Percentiles rank a stretch among this genome's conserved stretches.
phyloP scores from a whole-genome alignment of 345 rosid species.

The Litchi chinensis region DNA sequence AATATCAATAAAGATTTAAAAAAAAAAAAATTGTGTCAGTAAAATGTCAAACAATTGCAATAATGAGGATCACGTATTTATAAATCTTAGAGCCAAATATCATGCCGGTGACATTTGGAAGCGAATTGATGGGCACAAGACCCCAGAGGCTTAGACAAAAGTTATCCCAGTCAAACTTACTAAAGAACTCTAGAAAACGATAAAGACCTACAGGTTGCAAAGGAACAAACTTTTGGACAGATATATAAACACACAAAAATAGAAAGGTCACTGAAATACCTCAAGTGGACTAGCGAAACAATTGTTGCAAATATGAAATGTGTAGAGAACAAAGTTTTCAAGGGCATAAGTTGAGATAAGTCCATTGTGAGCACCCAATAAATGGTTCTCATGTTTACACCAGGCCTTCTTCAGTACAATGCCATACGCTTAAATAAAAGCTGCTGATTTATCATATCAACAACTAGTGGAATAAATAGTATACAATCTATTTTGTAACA shows the following conservation, averaged over 20 bases:
- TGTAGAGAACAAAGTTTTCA: constrained; percentile 96
- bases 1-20: constrained; percentile 13
- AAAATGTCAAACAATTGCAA: constrained; percentile 12
- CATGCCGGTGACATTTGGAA: constrained; percentile 85
- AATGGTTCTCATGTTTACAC: constrained; percentile 99
- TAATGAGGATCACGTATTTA: constrained; percentile 9
- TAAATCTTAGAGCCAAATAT: constrained; percentile 19
- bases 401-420: constrained; percentile 93
- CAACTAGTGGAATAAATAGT: constrained; percentile 55
- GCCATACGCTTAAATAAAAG: constrained; percentile 94
- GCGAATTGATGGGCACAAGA: constrained; percentile 78
- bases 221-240: constrained; percentile 26
- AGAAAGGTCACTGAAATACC: constrained; percentile 47
- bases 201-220: constrained; percentile 71
- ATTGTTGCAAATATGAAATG: constrained; percentile 89
- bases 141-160: constrained; percentile 98
- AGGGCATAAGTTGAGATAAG: constrained; percentile 95
- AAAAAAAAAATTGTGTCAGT: constrained; percentile 18
- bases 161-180: constrained; percentile 99
- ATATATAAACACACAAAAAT: constrained; percentile 17
- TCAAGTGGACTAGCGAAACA: constrained; percentile 92
- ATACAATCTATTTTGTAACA: constrained; percentile 12
- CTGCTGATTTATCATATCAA: constrained; percentile 67
- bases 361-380: constrained; percentile 99
- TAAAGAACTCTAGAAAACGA: constrained; percentile 96